These are phyloP conservation scores for Xylariales sp. DNA, from an alignment of 2,329 filamentous ascomycete genomes.

Conservation along the genomic window DNA sequence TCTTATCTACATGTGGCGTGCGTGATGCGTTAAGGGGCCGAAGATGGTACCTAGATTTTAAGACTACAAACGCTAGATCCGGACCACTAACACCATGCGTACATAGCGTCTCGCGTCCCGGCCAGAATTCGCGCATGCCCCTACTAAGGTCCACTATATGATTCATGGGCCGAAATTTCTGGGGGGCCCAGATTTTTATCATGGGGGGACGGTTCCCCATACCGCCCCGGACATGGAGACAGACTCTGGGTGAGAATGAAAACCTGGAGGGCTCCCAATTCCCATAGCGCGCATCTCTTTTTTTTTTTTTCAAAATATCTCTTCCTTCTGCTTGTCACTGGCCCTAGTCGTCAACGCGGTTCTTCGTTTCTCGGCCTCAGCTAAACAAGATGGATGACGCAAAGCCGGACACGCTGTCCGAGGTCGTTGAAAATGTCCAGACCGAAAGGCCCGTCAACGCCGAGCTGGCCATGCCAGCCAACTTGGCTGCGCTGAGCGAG, in stretches of 20 bases:
- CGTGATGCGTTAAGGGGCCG: too few species aligned
- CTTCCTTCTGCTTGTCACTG: neutral
- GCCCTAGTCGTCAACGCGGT: neutral
- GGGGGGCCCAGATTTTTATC: neutral
- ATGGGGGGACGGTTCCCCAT: neutral
- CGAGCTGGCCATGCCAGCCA: slow-evolving; percentile 37
- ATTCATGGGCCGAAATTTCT: neutral
- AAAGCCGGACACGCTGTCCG: slow-evolving; percentile 28
- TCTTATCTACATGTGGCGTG: too few species aligned
- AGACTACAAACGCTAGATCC: too few species aligned
- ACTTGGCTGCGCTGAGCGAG: slow-evolving; percentile 37
- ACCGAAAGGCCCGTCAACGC: neutral
- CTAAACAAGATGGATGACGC: slow-evolving; percentile 25
- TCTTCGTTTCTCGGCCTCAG: neutral
- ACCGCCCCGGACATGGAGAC: neutral
- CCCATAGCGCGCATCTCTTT: neutral
- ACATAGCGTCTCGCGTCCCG: too few species aligned
- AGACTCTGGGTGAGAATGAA: neutral
- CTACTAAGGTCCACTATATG: slow-evolving; percentile 1
- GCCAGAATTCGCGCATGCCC: too few species aligned
- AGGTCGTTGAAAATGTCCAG: slow-evolving; percentile 29
- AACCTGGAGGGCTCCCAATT: neutral
- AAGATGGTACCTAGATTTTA: too few species aligned
- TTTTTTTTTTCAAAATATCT: neutral
- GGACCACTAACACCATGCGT: too few species aligned